Base-by-base conservation (phyloP, 2,329 filamentous ascomycete species). In the Cladosporium phlei region DNA sequence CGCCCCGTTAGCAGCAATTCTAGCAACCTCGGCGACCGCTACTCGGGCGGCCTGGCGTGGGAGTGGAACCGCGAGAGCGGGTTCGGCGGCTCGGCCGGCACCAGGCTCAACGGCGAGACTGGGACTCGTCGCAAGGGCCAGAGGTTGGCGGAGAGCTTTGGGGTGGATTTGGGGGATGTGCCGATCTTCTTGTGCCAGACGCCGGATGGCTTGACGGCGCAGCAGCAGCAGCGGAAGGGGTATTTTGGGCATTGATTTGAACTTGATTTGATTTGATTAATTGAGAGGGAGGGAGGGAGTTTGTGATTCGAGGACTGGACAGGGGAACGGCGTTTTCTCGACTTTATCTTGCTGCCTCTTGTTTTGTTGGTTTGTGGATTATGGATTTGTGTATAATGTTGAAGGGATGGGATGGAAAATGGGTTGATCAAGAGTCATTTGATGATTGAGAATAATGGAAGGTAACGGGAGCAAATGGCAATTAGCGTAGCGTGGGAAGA, bases 81-180 rank as follows among this genome's bases (percentile, higher is more conserved):
- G 2, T 60, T 67, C 22, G 55, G 53, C 7, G 66, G 65, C 17
- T 66, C 60, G 48, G 66, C 67, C 2, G 67, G 67, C 1, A 67
- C 64, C 10, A 51, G 64, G 24, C 51, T 46, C 8, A 53, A 33
- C 35, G 52, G 48, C 8, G 50, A 54, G 14, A 52, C 45, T 9
- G 55, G 50, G 27, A 57, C 55, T 24, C 57, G 58, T 14, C 52
- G 63, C 39, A 68, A 66, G 54, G 62, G 65, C 34, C 49, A 60
- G n/a, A 52, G 58, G 43, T 54, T 63, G 46, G 58, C 56, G 12
- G 55, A 60, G 50, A 55, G 57, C 9, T 67, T 56, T 50, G 66
- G 66, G 2, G 37, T 69, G 22, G 66, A 68, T 55, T 50, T 69
- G 47, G 67, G 65, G 33, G 66, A 69, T 55, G 59, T 69, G 34